These are phyloP conservation scores for Anthoceros angustus DNA, from an alignment of 225 moss, liverwort and hornwort genomes.

Conservation along the genomic window DNA sequence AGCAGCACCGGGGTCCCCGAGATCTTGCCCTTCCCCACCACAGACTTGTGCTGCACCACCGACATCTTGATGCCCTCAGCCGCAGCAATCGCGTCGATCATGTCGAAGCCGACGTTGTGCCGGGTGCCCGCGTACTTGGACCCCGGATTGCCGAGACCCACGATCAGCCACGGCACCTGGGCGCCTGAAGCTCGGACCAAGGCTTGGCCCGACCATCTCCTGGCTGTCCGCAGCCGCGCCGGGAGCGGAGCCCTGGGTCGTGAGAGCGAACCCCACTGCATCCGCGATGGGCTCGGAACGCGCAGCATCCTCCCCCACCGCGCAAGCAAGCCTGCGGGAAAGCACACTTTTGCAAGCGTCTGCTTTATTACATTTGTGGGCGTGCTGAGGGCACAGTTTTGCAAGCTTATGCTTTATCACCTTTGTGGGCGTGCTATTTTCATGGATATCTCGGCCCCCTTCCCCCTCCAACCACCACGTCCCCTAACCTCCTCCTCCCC, in stretches of 20 bases:
- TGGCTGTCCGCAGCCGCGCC: neutral
- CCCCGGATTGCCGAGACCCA: slow-evolving; percentile 91
- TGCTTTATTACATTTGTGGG: too few relatives aligned
- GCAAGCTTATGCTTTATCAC: too few relatives aligned
- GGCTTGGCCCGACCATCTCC: neutral
- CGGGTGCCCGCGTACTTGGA: slow-evolving; percentile 92
- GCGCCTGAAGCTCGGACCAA: neutral
- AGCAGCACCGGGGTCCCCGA: slow-evolving; percentile 79
- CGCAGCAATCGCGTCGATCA: slow-evolving; percentile 82
- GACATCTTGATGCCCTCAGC: slow-evolving; percentile 69
- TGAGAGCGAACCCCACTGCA: neutral
- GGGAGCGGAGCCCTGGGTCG: neutral
- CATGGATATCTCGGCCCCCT: too few relatives aligned
- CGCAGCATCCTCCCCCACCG: neutral
- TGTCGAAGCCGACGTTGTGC: slow-evolving; percentile 93
- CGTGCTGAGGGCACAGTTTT: too few relatives aligned
- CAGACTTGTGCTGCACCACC: slow-evolving; percentile 83
- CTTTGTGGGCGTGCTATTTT: too few relatives aligned
- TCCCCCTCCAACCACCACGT: too few relatives aligned
- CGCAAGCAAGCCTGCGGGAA: neutral
- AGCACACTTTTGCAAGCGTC: too few relatives aligned
- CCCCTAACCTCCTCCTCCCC: too few relatives aligned
- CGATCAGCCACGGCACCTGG: slow-evolving; percentile 73
- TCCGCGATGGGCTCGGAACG: neutral
- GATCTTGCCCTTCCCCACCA: slow-evolving; percentile 84